Evolutionary conservation across 768 basidiomycete species (phyloP), one percentile per base, ranked within the genome.

Genomic region (Trametes maxima): DNA sequence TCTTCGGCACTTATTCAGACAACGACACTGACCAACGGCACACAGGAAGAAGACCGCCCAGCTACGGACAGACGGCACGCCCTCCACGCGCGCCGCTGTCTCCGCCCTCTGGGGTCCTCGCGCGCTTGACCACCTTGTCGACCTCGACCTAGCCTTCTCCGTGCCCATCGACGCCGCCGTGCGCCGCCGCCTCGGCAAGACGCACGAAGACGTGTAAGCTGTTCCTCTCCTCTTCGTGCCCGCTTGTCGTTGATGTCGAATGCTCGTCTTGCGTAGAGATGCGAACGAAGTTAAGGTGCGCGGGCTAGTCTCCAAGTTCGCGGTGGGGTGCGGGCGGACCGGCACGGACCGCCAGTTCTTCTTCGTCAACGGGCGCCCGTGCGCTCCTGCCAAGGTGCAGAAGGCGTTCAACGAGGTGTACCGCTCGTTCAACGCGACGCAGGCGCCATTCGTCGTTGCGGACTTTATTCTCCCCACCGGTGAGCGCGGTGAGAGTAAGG

Each of bases 381-480:
- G 92, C 68, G 86, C 83, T 64, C 79, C 90, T 10, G 75, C 79
- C 17, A 95, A 92, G 79, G 94, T 90, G 45, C 90, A 93, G 68
- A 95, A 94, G 69, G 88, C 87, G 0, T 84, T 97, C 76, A 97
- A 97, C 69, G 96, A 99, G 67, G 86, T 94, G 2, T 99, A 97
- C 73, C 86, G 89, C 54, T 82, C 87, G 0, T 96, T 95, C 78
- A 88, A 87, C 65, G 73, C 78, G 40, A 77, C 80, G 55, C 95
- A 97, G 65, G 78, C 83, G 0, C 95, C 96, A 0, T 86, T 96
- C 65, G 79, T 95, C 33, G 74, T 98, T 6, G 90, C 93, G 0
- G 87, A 98, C 72, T 88, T 98, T 65, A 77, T 85, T 14, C 72
- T 98, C 2, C 94, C 95, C 0, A 87, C 88, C 5, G 81, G 94